Evolutionary conservation across 331 rosid species (phyloP), one percentile per base, ranked within the genome.

Genomic region (Phaseolus coccineus): DNA sequence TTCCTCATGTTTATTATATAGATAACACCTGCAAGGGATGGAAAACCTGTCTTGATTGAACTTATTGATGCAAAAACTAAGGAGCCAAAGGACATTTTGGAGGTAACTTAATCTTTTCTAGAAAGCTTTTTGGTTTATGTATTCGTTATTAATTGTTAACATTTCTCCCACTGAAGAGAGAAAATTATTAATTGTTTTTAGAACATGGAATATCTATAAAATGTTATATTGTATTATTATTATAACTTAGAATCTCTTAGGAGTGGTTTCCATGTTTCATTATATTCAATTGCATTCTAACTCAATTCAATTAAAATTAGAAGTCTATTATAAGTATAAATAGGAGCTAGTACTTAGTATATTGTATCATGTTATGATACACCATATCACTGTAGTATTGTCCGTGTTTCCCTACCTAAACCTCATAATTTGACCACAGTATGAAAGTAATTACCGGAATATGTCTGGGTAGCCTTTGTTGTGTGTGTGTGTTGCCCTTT

Each of bases 21-120:
- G 99, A 96, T 96, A 58, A 96, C 96, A 14, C 99, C 99, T 24
- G 97, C 99, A 73, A 91, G 88, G 93, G 96, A 96, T 83, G 98
- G 98, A 82, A 96, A 87, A 72, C 99, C 98, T 55, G 99, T 96
- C 81, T 81, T 71, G 63, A 96, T 96, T 72, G 99, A 93, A 82
- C 96, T 96, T 62, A 93, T 93, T 89, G 99, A 96, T 80, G 99
- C 99, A 42, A 93, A 91, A 87, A 93, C 99, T 6, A 91, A 93
- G 85, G 92, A 91, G 77, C 94, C 91, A 3, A 96, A 89, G 87
- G 99, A 93, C 8, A 90, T 92, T 73, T 83, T 96, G 87, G 99
- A 96, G 97, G 99, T 93, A 89, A 86, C n/a, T 42, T 73, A 31
- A 63, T 67, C 12, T 55, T 82, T 55, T 39, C 50, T 22, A 2